phyloP scores from a whole-genome alignment of 2,329 filamentous ascomycete genomes.

The Torrubiellomyces zombiae region DNA sequence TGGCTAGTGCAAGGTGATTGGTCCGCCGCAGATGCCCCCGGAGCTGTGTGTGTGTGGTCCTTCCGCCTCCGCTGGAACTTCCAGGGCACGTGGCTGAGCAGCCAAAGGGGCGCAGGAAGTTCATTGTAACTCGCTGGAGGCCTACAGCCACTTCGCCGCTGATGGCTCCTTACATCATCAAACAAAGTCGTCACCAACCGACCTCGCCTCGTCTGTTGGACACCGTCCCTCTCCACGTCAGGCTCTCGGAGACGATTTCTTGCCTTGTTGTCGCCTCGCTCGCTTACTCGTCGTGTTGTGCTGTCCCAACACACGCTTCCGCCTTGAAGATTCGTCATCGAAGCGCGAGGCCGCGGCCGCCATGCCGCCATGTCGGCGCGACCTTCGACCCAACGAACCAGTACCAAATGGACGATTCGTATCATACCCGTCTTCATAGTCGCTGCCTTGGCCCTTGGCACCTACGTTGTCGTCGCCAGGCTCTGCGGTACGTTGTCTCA shows the following conservation, averaged over 20 bases:
- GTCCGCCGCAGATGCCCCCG: too few relatives aligned
- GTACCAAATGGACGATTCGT: conserved; percentile 23
- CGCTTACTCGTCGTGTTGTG: neutral
- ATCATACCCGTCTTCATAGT: conserved; percentile 55
- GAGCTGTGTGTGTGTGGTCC: too few relatives aligned
- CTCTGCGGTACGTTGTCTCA: conserved; percentile 47
- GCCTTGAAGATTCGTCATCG: too few relatives aligned
- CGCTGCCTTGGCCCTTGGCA: conserved; percentile 49
- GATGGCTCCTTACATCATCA: too few relatives aligned
- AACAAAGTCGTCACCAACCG: neutral
- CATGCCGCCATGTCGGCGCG: conserved; percentile 16
- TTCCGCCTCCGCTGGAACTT: too few relatives aligned
- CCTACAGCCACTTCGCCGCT: too few relatives aligned
- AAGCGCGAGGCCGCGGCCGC: conserved; percentile 6
- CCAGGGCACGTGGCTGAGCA: too few relatives aligned
- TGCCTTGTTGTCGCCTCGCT: neutral
- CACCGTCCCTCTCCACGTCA: neutral
- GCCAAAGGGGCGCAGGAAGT: too few relatives aligned
- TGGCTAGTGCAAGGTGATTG: too few relatives aligned
- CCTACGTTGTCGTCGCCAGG: conserved; percentile 51
- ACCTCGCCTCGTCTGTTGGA: neutral
- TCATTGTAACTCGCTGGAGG: too few relatives aligned
- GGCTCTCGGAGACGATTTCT: neutral
- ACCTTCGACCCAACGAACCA: conserved; percentile 12
- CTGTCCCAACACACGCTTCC: too few relatives aligned